These are phyloP conservation scores for Centrapalus pauciflorus DNA, from an alignment of 129 eudicot species.

Conservation along the genomic window DNA sequence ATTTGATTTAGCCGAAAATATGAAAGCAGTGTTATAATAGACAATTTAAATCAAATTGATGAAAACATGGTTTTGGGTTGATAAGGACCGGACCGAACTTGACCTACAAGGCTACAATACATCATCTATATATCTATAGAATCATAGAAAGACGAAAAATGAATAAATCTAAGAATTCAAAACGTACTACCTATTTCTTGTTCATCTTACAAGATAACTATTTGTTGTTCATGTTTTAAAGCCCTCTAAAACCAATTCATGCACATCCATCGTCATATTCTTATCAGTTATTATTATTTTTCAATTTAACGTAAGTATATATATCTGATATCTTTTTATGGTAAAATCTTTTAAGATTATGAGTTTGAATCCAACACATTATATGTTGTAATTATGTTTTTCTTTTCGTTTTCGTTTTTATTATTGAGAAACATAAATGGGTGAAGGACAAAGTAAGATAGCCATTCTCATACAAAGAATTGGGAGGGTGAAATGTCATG, in stretches of 20 bases:
- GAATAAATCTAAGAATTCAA: background rate
- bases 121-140: too few species aligned
- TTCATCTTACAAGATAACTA: background rate
- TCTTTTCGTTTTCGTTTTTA: too few species aligned
- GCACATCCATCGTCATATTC: too few species aligned
- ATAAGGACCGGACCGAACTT: background rate
- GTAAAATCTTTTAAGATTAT: too few species aligned
- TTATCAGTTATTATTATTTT: too few species aligned
- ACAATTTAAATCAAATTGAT: background rate
- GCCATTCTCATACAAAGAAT: conserved; percentile 21
- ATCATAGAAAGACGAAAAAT: background rate
- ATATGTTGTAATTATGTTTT: too few species aligned
- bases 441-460: background rate
- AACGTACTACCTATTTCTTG: background rate
- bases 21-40: too few species aligned
- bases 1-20: too few species aligned
- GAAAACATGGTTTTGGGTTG: background rate
- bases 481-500: conserved; percentile 30
- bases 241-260: background rate
- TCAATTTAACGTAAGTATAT: too few species aligned
- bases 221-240: background rate
- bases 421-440: background rate
- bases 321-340: too few species aligned
- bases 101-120: too few species aligned
- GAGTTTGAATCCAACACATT: too few species aligned